Base-by-base conservation (phyloP, 176 grass and related monocot genomes). In the Triticum turgidum region DNA sequence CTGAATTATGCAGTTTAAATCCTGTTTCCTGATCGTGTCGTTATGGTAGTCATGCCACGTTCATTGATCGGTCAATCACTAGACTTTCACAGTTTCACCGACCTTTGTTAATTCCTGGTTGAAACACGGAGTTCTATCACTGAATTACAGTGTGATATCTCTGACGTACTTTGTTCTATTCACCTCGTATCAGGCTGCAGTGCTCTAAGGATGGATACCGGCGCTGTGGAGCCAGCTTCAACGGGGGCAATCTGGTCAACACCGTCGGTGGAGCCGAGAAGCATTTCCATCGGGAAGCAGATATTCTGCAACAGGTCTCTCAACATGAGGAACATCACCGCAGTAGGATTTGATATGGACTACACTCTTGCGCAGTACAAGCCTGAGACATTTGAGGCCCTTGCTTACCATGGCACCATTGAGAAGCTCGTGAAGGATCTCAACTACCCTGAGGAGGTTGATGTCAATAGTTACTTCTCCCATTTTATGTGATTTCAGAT, bases 281-380 rank as follows among this genome's bases (percentile, higher is more conserved):
- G 80, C 69, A 94, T 94, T 73, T 89, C 94, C 21, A 88, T 96
- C 3, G 97, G 94, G 82, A 98, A 96, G 65, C 92, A 91, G 52
- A 92, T 98, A 25, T 98, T 98, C 88, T 98, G 97, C 67, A 98
- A 98, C 11, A 91, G 96, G 59, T 96, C 96, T 66, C 88, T 98
- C 73, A 98, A 98, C 82, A 98, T 98, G 96, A 98, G 88, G 94
- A 98, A 96, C 84, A 98, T 96, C 49, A 91, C 87, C 18, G 97
- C 97, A 3, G 94, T 98, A 17, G 97, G 97, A 56, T 98, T 98
- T 92, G 97, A 98, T 77, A 98, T 98, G 97, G 97, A 98, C 78
- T 98, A 98, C 90, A 98, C 97, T 79, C 88, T 98, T 69, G 97
- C 97, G 10, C 94, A 96, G 76, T 98, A 98, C 82, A 98, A 96